Conservation (phyloP, 495 filamentous ascomycete species). For the Annulohypoxylon stygium region DNA sequence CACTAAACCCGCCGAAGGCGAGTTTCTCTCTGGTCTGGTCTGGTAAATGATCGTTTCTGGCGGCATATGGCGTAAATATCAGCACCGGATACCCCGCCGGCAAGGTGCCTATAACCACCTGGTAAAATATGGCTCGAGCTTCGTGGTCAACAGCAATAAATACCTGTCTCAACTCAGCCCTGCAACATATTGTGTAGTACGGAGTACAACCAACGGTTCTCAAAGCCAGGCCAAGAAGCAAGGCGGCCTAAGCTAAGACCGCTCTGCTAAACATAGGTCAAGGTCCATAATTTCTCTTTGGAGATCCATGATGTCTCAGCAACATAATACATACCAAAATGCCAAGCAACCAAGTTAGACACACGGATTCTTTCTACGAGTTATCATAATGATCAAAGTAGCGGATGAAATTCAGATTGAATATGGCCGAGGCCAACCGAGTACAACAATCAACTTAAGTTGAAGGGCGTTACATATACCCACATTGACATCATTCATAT, state of each 20-base stretch:
- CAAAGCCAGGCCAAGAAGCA: conserved; percentile 7
- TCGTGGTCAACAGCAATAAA: conserved; percentile 28
- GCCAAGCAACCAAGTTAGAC: conserved; percentile 16
- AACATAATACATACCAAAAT: background rate
- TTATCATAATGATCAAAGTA: conserved; percentile 10
- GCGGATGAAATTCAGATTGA: conserved; percentile 18
- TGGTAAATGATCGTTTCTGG: conserved; percentile 30
- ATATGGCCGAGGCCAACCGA: conserved; percentile 25
- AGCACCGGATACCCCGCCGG: conserved; percentile 15
- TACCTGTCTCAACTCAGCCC: conserved; percentile 37
- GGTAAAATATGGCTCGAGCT: conserved; percentile 28
- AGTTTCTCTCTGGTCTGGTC: conserved; percentile 10
- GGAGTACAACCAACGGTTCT: conserved; percentile 26
- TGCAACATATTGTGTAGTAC: conserved; percentile 26
- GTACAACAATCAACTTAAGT: conserved; percentile 22
- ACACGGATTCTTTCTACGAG: conserved; percentile 17
- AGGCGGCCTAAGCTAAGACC: conserved; percentile 16
- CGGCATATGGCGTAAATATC: conserved; percentile 18
- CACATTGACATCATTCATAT: conserved; percentile 17
- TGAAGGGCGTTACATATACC: conserved; percentile 28
- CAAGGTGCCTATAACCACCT: conserved; percentile 19
- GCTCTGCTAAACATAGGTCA: conserved; percentile 41
- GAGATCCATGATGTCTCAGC: conserved; percentile 12
- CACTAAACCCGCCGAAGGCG: conserved; percentile 33
- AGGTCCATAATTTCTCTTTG: conserved; percentile 31